These are phyloP conservation scores for Fusarium virguliforme DNA, from an alignment of 2,329 filamentous ascomycete genomes.

Conservation along the genomic window DNA sequence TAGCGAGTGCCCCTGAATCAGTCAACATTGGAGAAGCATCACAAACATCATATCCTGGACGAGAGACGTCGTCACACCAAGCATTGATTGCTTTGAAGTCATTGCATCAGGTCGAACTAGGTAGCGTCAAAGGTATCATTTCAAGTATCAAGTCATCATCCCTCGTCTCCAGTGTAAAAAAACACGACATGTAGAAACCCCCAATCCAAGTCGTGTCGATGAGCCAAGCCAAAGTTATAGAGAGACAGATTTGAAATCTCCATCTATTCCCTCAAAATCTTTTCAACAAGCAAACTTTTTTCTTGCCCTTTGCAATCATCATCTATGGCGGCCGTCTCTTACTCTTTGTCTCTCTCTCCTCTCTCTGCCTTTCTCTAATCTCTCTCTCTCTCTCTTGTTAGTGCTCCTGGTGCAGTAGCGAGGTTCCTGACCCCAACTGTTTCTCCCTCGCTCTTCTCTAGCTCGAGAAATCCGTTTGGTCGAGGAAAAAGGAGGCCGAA, in stretches of 20 bases:
- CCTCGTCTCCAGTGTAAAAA: conserved; percentile 9
- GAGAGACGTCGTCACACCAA: conserved; percentile 25
- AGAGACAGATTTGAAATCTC: conserved; percentile 21
- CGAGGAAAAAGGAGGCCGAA: conserved; percentile 26
- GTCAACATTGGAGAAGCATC: background rate
- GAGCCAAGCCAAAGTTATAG: conserved; percentile 12
- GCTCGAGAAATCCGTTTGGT: conserved; percentile 13
- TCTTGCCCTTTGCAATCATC: conserved; percentile 46
- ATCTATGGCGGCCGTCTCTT: conserved; percentile 44
- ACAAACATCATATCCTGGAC: background rate
- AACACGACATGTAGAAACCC: background rate
- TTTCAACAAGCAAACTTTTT: conserved; percentile 45
- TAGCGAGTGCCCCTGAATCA: background rate
- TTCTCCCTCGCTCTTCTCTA: conserved; percentile 30
- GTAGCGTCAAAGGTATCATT: conserved; percentile 45
- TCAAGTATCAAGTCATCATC: conserved; percentile 22
- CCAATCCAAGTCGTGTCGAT: conserved; percentile 1
- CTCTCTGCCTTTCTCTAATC: conserved; percentile 28
- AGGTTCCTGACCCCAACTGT: conserved; percentile 36
- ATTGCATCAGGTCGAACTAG: background rate
- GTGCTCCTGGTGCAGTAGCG: conserved; percentile 30
- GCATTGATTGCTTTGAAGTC: conserved; percentile 2
- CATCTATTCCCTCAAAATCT: conserved; percentile 32
- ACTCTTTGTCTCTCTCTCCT: conserved; percentile 22
- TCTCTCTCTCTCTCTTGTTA: conserved; percentile 36